Evolutionary conservation across 2,329 filamentous ascomycete species (phyloP).

Genomic region (Colletotrichum limetticola): DNA sequence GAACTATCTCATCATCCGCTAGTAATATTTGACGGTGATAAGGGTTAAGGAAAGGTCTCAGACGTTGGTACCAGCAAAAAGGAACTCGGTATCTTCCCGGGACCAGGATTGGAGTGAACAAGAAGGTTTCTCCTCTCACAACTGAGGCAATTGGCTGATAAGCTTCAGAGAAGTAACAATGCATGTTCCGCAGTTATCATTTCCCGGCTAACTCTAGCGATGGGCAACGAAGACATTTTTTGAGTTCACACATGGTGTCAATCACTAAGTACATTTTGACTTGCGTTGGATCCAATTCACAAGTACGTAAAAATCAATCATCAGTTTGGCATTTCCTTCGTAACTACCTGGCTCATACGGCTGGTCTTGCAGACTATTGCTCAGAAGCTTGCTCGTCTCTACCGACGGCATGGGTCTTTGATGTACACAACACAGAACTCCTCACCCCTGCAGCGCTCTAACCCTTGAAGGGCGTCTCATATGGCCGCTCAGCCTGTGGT

Average conservation of each 20-base stretch:
- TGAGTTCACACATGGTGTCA: too few species aligned
- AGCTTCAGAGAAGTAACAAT: too few species aligned
- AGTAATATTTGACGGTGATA: background rate
- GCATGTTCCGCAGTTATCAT: too few species aligned
- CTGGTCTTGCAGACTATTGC: background rate
- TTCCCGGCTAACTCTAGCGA: too few species aligned
- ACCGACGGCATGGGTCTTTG: background rate
- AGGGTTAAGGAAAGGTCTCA: background rate
- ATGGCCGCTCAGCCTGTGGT: constrained; percentile 30
- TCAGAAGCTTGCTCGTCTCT: background rate
- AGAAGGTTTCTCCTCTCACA: too few species aligned
- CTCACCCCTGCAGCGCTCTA: background rate
- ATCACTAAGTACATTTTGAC: too few species aligned
- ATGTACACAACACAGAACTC: background rate
- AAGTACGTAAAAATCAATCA: background rate
- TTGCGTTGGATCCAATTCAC: too few species aligned
- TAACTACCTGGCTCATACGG: background rate
- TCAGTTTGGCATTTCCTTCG: constrained; percentile 5
- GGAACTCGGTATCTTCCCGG: background rate
- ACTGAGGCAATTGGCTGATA: too few species aligned
- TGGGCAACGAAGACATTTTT: too few species aligned
- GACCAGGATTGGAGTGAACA: background rate
- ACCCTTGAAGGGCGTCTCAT: constrained; percentile 33
- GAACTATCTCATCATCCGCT: background rate
- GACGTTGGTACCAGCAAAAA: background rate